Evolutionary conservation across 2,329 filamentous ascomycete species (phyloP).

Genomic region (Aspergillus niger): DNA sequence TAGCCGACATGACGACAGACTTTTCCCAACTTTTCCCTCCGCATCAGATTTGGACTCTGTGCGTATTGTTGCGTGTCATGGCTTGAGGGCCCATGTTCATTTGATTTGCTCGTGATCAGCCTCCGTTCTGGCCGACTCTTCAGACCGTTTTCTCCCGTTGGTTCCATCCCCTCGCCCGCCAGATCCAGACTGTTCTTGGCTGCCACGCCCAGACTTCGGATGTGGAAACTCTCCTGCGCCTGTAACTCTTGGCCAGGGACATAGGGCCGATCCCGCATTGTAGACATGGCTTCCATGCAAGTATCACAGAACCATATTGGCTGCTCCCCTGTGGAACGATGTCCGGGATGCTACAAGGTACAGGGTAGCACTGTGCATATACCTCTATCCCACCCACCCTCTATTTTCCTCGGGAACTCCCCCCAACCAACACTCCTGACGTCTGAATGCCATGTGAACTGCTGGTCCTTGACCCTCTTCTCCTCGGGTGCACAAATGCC

Average conservation of each 20-base stretch:
- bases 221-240: slow-evolving; percentile 7
- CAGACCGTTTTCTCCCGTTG: slow-evolving; percentile 2
- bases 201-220: slow-evolving; percentile 7
- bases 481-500: neutral
- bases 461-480: neutral
- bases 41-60: neutral
- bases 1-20: neutral
- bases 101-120: no score
- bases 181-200: slow-evolving; percentile 6
- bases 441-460: neutral
- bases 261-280: neutral
- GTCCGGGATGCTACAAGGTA: neutral
- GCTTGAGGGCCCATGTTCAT: neutral
- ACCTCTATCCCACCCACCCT: neutral
- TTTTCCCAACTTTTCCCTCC: neutral
- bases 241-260: slow-evolving; percentile 5
- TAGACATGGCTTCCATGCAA: slow-evolving; percentile 6
- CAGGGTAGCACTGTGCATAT: neutral
- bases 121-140: no score
- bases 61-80: neutral
- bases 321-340: slow-evolving; percentile 1
- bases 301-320: neutral
- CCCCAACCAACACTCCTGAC: neutral
- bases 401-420: neutral
- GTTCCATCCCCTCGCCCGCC: neutral